Conservation (phyloP, 2,329 filamentous ascomycete species). For the Aspergillus texensis region DNA sequence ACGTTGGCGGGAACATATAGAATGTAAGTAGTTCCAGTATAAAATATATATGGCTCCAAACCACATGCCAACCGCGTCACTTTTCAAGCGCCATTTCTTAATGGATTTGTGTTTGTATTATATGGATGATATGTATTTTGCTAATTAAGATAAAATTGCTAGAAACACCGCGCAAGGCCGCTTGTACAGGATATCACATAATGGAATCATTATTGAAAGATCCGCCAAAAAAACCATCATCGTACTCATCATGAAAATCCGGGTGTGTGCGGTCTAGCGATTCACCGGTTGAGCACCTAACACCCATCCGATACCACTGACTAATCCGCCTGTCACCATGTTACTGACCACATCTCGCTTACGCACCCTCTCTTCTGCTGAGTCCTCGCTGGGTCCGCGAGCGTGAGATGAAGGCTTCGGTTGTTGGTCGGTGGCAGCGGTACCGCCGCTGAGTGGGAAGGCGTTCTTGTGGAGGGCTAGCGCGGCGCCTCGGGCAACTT, state of each 20-base stretch:
- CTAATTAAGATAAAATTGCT: neutral
- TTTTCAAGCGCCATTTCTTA: neutral
- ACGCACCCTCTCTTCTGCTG: conserved; percentile 38
- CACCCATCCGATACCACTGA: conserved; percentile 67
- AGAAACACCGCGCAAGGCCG: neutral
- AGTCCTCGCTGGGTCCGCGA: conserved; percentile 16
- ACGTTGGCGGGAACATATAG: no score
- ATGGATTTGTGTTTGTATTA: neutral
- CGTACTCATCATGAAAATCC: neutral
- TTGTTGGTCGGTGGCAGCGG: conserved; percentile 10
- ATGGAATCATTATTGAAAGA: neutral
- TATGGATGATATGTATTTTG: neutral
- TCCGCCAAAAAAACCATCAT: neutral
- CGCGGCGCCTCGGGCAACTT: conserved; percentile 54
- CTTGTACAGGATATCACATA: conserved; percentile 8
- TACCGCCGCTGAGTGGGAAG: conserved; percentile 42
- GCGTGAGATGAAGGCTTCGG: conserved; percentile 7
- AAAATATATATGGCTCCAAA: no score
- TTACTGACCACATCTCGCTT: conserved; percentile 62
- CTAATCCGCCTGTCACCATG: conserved; percentile 64
- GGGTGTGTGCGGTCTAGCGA: conserved; percentile 20
- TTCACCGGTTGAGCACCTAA: conserved; percentile 56
- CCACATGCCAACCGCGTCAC: no score
- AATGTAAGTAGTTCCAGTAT: no score
- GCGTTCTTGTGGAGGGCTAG: conserved; percentile 52